Conservation (phyloP, 768 basidiomycete genomes). For the Mycena vulgaris region DNA sequence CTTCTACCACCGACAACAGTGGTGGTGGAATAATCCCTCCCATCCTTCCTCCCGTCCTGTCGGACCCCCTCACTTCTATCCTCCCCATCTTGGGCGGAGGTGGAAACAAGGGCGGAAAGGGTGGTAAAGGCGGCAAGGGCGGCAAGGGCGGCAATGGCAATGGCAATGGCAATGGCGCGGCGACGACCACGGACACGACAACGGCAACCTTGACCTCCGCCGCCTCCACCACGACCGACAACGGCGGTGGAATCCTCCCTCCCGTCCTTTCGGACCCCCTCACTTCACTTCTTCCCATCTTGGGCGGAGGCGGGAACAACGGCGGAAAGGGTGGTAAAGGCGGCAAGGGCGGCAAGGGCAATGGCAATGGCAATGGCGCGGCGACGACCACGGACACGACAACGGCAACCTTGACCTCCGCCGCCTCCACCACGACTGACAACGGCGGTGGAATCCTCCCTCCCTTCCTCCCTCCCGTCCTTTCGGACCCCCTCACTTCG, state of each 20-base stretch:
- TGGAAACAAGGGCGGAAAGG: neutral
- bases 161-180: neutral
- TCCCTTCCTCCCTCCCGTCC: no score
- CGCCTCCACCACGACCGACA: neutral
- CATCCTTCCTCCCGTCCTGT: no score
- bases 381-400: constrained; percentile 1
- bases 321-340: neutral
- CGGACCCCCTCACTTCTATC: constrained; percentile 7
- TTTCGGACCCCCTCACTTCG: neutral
- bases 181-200: neutral
- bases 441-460: neutral
- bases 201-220: constrained; percentile 5
- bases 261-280: neutral
- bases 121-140: neutral
- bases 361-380: neutral
- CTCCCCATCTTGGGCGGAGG: neutral
- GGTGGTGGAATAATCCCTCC: neutral
- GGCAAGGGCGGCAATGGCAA: neutral
- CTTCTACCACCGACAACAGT: neutral
- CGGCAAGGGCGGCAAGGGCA: neutral
- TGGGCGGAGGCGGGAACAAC: neutral
- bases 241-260: no score
- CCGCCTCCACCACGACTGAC: neutral
- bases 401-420: constrained; percentile 2
- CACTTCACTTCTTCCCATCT: constrained; percentile 1